Percentiles rank a stretch among this genome's conserved stretches.
Evolutionary conservation across 2,329 filamentous ascomycete genomes (phyloP).

Genomic region (Pleomassaria siparia): DNA sequence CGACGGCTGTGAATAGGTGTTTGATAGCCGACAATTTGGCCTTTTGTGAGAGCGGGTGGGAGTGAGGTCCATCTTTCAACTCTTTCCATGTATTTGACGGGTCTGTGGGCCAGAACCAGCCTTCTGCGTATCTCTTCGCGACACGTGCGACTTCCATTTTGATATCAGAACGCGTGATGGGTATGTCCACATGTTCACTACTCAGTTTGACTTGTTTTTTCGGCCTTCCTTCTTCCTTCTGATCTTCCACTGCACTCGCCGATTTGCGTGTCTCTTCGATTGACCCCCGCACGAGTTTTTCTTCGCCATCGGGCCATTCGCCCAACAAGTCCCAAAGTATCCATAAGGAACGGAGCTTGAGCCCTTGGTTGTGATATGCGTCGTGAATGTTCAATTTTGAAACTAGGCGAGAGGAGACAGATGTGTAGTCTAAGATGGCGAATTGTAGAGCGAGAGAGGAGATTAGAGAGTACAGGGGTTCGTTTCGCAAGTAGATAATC

Average conservation of each 20-base stretch:
- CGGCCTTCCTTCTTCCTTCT: neutral
- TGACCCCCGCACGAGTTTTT: conserved; percentile 1
- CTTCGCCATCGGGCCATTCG: conserved; percentile 11
- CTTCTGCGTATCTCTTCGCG: neutral
- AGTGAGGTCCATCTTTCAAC: no score
- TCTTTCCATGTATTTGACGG: no score
- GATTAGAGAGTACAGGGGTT: no score
- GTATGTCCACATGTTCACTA: no score
- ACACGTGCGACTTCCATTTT: neutral
- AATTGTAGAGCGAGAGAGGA: conserved; percentile 6
- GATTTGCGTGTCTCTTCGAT: conserved; percentile 1
- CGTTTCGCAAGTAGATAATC: neutral
- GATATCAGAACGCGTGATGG: neutral
- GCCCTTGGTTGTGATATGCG: neutral
- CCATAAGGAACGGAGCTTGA: conserved; percentile 7
- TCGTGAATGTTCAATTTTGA: conserved; percentile 9
- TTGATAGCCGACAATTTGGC: no score
- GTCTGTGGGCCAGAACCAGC: no score
- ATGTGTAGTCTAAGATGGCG: conserved; percentile 7
- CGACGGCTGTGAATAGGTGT: neutral
- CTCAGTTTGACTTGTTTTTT: conserved; percentile 1
- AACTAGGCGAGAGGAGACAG: conserved; percentile 5
- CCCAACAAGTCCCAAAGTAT: conserved; percentile 8
- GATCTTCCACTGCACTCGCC: no score
- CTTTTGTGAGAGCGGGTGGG: no score